Conservation (phyloP, 208 protist species). For the Trypanosoma vivax region DNA sequence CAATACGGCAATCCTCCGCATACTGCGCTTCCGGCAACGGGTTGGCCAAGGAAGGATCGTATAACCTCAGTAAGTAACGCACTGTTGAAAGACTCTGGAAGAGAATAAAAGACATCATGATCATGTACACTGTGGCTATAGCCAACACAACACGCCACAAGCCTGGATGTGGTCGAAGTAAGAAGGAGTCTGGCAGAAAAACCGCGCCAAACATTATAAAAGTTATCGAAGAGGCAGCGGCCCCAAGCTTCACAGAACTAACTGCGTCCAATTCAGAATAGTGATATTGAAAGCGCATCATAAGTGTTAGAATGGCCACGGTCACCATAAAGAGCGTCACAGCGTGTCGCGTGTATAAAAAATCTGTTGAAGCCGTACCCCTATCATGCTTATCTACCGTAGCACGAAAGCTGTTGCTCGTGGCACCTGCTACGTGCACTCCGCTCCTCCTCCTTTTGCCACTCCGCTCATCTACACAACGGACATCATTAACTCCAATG, state of each 20-base stretch:
- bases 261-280: conserved; percentile 34
- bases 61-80: conserved; percentile 50
- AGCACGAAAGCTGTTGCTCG: too few relatives aligned
- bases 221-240: conserved; percentile 49
- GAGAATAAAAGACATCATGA: conserved; percentile 88
- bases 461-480: too few relatives aligned
- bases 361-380: conserved; percentile 5
- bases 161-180: conserved; percentile 94
- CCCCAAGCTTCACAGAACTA: conserved; percentile 59
- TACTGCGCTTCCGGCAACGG: conserved; percentile 87
- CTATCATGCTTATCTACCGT: too few relatives aligned
- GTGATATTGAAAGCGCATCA: conserved; percentile 62
- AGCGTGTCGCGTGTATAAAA: conserved; percentile 60
- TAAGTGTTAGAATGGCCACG: conserved; percentile 34
- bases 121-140: conserved; percentile 86
- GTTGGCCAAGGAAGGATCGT: conserved; percentile 70
- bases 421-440: too few relatives aligned
- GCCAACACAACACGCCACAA: conserved; percentile 93
- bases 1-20: conserved; percentile 91
- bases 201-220: conserved; percentile 90
- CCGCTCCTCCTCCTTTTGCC: too few relatives aligned
- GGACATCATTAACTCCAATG: too few relatives aligned
- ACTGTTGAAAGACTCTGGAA: conserved; percentile 83
- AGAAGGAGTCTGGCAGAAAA: conserved; percentile 87
- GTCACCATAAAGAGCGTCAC: conserved; percentile 43